Evolutionary conservation across 2,329 filamentous ascomycete species (phyloP), one percentile per base, ranked within the genome.

Genomic region (Xylaria sp.): DNA sequence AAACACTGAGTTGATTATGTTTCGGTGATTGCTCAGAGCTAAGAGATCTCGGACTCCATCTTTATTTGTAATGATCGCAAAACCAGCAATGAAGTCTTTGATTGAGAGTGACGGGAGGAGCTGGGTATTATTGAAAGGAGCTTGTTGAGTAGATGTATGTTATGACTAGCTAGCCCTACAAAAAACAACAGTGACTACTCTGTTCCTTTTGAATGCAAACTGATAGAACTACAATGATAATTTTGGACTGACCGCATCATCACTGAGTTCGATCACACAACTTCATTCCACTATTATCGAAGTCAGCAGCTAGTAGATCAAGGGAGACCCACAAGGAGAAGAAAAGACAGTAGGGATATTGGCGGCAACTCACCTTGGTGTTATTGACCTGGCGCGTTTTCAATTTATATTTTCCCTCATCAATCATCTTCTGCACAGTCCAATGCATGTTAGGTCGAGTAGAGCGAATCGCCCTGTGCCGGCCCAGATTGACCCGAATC

Each of bases 401-500:
- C 13, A 72, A n/a, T 1, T 23, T 28, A 37, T 70, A 70, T 25
- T 39, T 37, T n/a, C 54, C 60, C 1, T 67, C 50, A 28, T 70
- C 64, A 23, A 72, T 63, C 57, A 57, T 67, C 37, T 70, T 66
- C 61, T 63, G 64, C 64, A 72, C 64, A 9, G 67, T 72, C 67
- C 67, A 72, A 28, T 72, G 67, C 65, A 69, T 60, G 18, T 70
- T 72, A 23, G 67, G 69, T 28, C 63, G 25, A 0, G 34, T 31
- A 23, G 54, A 20, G 0, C 61, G 52, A 20, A 72, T 69, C 0
- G 31, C 67, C 1, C 69, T 57, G 25, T 60, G 34, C 15, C 67
- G 37, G 0, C 67, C 64, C 20, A 70, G 25, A 44, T 70, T 70
- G 10, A 69, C 13, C 10, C 67, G 51, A 7, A 70, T 67, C 48